phyloP scores from a whole-genome alignment of 1,139 yeast species.

The Suhomyces choctaworum region DNA sequence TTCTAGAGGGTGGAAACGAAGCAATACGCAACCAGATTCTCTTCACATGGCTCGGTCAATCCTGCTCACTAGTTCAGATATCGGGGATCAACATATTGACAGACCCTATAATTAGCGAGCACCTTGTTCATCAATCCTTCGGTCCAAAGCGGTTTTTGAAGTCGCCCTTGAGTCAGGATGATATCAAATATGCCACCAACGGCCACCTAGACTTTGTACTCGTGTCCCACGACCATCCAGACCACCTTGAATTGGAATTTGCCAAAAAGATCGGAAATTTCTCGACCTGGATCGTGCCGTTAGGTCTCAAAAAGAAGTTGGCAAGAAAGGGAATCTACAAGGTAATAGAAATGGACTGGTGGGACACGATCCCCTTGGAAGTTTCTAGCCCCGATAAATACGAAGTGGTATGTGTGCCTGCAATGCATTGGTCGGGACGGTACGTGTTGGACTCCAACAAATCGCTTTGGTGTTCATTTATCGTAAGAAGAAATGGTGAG shows the following conservation, averaged over 20 bases:
- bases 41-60: constrained; percentile 92
- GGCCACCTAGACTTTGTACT: constrained; percentile 63
- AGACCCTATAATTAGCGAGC: constrained; percentile 80
- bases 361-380: constrained; percentile 64
- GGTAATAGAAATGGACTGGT: constrained; percentile 83
- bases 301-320: constrained; percentile 66
- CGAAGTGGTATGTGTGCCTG: constrained; percentile 86
- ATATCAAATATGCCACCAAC: constrained; percentile 55
- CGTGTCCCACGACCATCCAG: constrained; percentile 95
- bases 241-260: constrained; percentile 73
- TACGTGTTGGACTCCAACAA: constrained; percentile 72
- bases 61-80: constrained; percentile 74
- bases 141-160: constrained; percentile 84
- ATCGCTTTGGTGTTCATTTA: constrained; percentile 86
- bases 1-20: constrained; percentile 18
- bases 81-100: constrained; percentile 75
- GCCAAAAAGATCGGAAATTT: constrained; percentile 58
- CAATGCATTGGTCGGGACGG: constrained; percentile 98
- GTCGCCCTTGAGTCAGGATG: constrained; percentile 64
- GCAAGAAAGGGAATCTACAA: constrained; percentile 54
- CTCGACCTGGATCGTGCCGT: constrained; percentile 82
- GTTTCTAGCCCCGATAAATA: constrained; percentile 50
- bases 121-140: constrained; percentile 56
- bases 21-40: constrained; percentile 50
- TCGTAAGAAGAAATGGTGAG: constrained; percentile 62